Percentiles rank a stretch among this genome's conserved stretches.
These are phyloP conservation scores for Sphaerulina vaccinii DNA, from an alignment of 2,329 filamentous ascomycete species.

Conservation along the genomic window DNA sequence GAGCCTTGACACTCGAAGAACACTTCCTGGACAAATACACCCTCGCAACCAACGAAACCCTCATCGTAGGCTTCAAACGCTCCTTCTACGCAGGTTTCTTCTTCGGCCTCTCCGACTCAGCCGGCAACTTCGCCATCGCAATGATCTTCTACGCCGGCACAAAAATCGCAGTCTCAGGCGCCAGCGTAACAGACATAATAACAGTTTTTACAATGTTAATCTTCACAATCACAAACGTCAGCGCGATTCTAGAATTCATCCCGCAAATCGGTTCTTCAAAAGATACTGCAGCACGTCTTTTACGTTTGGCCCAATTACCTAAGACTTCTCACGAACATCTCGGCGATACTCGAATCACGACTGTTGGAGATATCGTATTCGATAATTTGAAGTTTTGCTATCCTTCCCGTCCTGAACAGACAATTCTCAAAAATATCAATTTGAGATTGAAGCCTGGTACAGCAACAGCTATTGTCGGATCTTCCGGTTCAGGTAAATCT, in stretches of 20 bases:
- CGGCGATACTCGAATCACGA: constrained; percentile 47
- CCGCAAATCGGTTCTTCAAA: constrained; percentile 77
- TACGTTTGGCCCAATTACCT: constrained; percentile 66
- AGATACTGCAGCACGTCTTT: constrained; percentile 68
- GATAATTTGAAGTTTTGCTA: constrained; percentile 69
- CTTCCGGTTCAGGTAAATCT: constrained; percentile 87
- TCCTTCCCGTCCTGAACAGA: constrained; percentile 53
- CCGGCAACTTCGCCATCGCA: constrained; percentile 70
- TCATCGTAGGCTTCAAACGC: constrained; percentile 63
- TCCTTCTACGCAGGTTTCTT: constrained; percentile 67
- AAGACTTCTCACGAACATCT: constrained; percentile 58
- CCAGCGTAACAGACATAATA: constrained; percentile 60
- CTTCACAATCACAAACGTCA: constrained; percentile 75
- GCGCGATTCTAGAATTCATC: constrained; percentile 68
- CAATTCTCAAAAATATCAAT: constrained; percentile 64
- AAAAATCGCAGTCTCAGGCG: constrained; percentile 55
- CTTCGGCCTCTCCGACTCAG: constrained; percentile 74
- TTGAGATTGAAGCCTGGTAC: constrained; percentile 62
- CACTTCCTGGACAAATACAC: constrained; percentile 68
- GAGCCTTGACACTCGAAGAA: constrained; percentile 69
- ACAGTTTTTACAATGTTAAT: constrained; percentile 78
- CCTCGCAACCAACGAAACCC: constrained; percentile 51
- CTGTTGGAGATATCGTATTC: constrained; percentile 58
- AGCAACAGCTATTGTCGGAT: constrained; percentile 75
- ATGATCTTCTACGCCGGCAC: constrained; percentile 83